A percentile compares a stretch with the other conserved stretches of the same genome.
Evolutionary conservation across 108 stramenopile species (phyloP).

Genomic region (Fistulifera pelliculosa): DNA sequence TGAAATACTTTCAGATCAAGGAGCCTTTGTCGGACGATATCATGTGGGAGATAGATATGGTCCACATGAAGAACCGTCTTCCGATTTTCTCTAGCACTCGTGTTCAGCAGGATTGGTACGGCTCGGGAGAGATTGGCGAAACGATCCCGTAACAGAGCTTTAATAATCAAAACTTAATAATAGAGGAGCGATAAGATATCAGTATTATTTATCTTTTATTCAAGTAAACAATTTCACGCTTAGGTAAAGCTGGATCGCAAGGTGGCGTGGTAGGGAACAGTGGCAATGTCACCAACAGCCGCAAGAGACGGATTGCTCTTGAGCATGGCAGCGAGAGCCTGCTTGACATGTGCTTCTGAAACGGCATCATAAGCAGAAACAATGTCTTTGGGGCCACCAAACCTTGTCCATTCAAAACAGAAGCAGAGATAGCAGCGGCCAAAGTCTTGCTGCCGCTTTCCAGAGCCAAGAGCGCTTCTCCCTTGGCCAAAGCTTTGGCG

Average conservation of each 20-base stretch:
- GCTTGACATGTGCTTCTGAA: constrained; percentile 41
- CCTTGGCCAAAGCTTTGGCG: constrained; percentile 74
- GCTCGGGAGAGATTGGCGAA: constrained; percentile 85
- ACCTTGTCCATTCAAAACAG: constrained; percentile 57
- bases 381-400: constrained; percentile 44
- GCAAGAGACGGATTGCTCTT: constrained; percentile 67
- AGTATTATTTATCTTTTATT: too few species aligned
- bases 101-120: constrained; percentile 81
- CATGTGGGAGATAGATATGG: constrained; percentile 85
- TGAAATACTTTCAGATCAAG: constrained; percentile 55
- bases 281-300: constrained; percentile 73
- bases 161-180: too few species aligned
- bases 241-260: constrained; percentile 43
- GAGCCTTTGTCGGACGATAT: constrained; percentile 59
- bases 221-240: background rate
- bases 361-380: constrained; percentile 61
- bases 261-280: constrained; percentile 70
- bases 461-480: constrained; percentile 60
- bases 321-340: constrained; percentile 48
- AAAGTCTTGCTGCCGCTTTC: constrained; percentile 63
- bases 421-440: constrained; percentile 70
- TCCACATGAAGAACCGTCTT: constrained; percentile 83
- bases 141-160: constrained; percentile 51
- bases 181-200: too few species aligned
- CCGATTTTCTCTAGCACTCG: constrained; percentile 70